Percentiles rank a stretch among this genome's conserved stretches.
These are phyloP conservation scores for Hygrophila difformis DNA, from an alignment of 257 asterid genomes.

Conservation along the genomic window DNA sequence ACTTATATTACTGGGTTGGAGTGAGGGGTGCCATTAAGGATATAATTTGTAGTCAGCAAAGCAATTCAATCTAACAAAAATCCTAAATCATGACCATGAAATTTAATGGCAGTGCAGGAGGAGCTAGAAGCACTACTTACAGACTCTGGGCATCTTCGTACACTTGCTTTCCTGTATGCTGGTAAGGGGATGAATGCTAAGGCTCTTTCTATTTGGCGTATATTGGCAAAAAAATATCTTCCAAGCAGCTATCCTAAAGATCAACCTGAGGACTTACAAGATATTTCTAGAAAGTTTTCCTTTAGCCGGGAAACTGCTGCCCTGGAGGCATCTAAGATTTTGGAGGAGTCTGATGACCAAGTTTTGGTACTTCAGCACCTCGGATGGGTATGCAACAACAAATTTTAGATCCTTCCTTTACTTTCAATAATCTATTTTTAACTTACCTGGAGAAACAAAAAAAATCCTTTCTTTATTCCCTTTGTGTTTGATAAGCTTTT, in stretches of 20 bases:
- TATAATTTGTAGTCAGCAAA: conserved; percentile 4
- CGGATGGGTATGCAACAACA: conserved; percentile 68
- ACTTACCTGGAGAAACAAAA: not conserved
- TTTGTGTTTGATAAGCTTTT: conserved; percentile 9
- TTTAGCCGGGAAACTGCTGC: conserved; percentile 58
- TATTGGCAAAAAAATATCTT: conserved; percentile 63
- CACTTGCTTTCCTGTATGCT: conserved; percentile 89
- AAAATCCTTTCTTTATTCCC: conserved; percentile 1
- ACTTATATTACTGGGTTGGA: not conserved
- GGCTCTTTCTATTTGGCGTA: conserved; percentile 87
- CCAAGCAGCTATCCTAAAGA: conserved; percentile 33
- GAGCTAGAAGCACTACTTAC: conserved; percentile 82
- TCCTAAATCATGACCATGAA: conserved; percentile 36
- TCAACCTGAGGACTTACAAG: conserved; percentile 35
- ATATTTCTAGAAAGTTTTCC: conserved; percentile 24
- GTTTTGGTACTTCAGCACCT: conserved; percentile 84
- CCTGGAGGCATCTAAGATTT: conserved; percentile 69
- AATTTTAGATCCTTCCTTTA: not conserved
- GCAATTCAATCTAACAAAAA: conserved; percentile 6
- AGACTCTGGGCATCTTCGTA: conserved; percentile 88
- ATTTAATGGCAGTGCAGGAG: conserved; percentile 95
- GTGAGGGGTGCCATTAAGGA: conserved; percentile 7
- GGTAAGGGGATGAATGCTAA: conserved; percentile 86
- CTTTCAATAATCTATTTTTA: not conserved
- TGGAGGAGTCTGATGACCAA: conserved; percentile 85